Evolutionary conservation across 371 early-diverging fungal species (phyloP).

Genomic region (Modicella reniformis): DNA sequence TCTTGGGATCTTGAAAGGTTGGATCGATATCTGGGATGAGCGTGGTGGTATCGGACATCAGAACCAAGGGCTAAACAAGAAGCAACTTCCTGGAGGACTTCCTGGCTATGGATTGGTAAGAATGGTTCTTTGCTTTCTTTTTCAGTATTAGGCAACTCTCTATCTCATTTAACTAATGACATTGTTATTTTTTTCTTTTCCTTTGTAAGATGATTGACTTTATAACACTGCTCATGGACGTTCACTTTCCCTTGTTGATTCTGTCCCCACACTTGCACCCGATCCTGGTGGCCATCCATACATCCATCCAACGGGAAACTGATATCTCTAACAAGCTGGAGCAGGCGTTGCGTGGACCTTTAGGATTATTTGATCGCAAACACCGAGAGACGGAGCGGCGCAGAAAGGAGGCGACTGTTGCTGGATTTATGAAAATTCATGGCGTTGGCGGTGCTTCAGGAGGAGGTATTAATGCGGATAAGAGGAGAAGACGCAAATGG

Average conservation of each 20-base stretch:
- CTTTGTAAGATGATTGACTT: conserved; percentile 62
- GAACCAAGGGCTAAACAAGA: conserved; percentile 33
- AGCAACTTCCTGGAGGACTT: conserved; percentile 35
- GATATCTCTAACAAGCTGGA: conserved; percentile 58
- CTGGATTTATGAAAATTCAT: conserved; percentile 15
- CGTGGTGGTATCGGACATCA: conserved; percentile 50
- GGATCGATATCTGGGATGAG: conserved; percentile 56
- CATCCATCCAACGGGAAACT: conserved; percentile 56
- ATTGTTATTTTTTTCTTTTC: neutral
- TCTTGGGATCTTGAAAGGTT: conserved; percentile 56
- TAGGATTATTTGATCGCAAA: conserved; percentile 66
- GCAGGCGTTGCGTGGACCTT: conserved; percentile 57
- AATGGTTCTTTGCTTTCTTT: neutral
- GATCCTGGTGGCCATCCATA: conserved; percentile 53
- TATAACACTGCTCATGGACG: conserved; percentile 62
- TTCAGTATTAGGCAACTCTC: no score
- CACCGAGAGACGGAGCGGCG: conserved; percentile 45
- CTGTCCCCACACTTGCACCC: conserved; percentile 64
- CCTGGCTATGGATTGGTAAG: conserved; percentile 55
- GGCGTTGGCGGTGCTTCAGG: conserved; percentile 8
- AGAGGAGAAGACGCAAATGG: conserved; percentile 62
- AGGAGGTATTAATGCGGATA: conserved; percentile 36
- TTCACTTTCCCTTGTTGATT: conserved; percentile 69
- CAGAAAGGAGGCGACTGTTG: conserved; percentile 31
- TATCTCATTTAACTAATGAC: neutral